These are phyloP conservation scores for Dacryopinax primogenitus DNA, from an alignment of 768 basidiomycete species.

Conservation along the genomic window DNA sequence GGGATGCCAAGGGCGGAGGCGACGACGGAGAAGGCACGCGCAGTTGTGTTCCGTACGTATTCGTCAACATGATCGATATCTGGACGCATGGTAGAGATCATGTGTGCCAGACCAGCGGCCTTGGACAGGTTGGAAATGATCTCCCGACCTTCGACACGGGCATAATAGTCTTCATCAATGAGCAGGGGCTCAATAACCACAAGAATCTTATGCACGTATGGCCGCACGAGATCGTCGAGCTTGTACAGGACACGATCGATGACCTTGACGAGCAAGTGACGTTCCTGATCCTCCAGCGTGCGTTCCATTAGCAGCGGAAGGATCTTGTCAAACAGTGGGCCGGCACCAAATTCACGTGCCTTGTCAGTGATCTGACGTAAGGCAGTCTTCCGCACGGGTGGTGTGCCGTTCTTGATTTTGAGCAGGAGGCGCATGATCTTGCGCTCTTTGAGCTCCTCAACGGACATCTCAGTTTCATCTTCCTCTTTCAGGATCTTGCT, in stretches of 20 bases:
- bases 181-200: slow-evolving; percentile 98
- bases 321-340: slow-evolving; percentile 97
- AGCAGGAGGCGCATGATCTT: slow-evolving; percentile 97
- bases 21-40: slow-evolving; percentile 96
- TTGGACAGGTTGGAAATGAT: slow-evolving; percentile 98
- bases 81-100: slow-evolving; percentile 99
- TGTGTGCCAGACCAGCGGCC: slow-evolving; percentile 96
- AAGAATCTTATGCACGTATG: slow-evolving; percentile 98
- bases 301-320: slow-evolving; percentile 96
- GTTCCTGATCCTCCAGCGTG: slow-evolving; percentile 94
- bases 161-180: slow-evolving; percentile 95
- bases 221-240: slow-evolving; percentile 94
- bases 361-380: slow-evolving; percentile 98
- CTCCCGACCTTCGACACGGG: slow-evolving; percentile 95
- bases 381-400: slow-evolving; percentile 94
- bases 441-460: slow-evolving; percentile 98
- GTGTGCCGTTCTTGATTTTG: slow-evolving; percentile 99
- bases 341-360: slow-evolving; percentile 95
- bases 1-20: slow-evolving; percentile 98
- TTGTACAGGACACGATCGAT: slow-evolving; percentile 98
- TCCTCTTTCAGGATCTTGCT: slow-evolving; percentile 91
- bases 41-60: slow-evolving; percentile 97
- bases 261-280: slow-evolving; percentile 95
- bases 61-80: slow-evolving; percentile 99
- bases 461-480: slow-evolving; percentile 80